Base-by-base conservation (phyloP, 2,329 filamentous ascomycete species). In the Epichloe amarillans region DNA sequence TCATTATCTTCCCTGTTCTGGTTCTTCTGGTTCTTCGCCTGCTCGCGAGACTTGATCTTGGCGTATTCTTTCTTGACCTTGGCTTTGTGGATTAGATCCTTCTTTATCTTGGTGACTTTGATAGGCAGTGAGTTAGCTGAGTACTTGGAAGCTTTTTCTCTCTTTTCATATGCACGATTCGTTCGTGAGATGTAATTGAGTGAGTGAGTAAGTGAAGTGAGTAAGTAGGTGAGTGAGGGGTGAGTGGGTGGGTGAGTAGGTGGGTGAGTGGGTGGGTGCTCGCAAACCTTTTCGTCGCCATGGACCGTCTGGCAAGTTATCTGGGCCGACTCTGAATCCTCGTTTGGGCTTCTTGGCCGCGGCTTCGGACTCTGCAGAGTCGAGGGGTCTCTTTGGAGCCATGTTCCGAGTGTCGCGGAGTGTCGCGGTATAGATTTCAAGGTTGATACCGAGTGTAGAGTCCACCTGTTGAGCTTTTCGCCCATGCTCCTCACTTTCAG, bases 1-100 rank as follows among this genome's bases (percentile, higher is more conserved):
- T 57, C 52, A 35, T 49, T 48, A 37, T 65, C 58, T n/a, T 57
- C 52, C 40, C 53, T 42, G 36, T 53, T 46, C 19, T 53, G 40
- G 23, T 54, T 55, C 36, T 60, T 53, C 33, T 53, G 40, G 23
- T 54, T 55, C 36, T 60, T 53, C 33, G 65, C 56, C 52, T 69
- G 65, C 48, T 72, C 65, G 30, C 62, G 61, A 5, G 65, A 82
- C 67, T 90, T 91, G 56, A 95, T 73, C 68, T 95, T 96, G 55
- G 85, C 86, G 64, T 95, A 96, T 41, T 86, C 80, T 68, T 95
- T 95, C 69, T 91, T 93, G 55, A 95, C 76, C 68, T 96, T 95
- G 54, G 90, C 89, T 66, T 93, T 94, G 66, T 89, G 81, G 60
- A 97, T 96, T 51, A 95, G 72, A 57, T 86, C 80, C 57, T 84